Conservation (phyloP, 2,329 filamentous ascomycete genomes). For the Aureobasidium sp. region DNA sequence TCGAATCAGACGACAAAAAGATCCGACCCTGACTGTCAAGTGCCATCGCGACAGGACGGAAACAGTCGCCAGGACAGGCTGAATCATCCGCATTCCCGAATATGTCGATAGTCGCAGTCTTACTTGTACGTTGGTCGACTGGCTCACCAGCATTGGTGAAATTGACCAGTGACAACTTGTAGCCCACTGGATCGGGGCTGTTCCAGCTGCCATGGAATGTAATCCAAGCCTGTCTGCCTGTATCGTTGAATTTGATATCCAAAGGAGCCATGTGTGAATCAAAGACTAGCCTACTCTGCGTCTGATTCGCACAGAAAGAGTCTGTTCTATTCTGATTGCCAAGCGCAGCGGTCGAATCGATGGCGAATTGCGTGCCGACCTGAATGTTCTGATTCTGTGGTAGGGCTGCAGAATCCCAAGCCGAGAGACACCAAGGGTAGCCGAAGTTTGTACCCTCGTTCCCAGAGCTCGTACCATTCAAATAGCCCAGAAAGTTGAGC, state of each 20-base stretch:
- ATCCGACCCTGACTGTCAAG: constrained; percentile 59
- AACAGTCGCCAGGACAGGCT: constrained; percentile 63
- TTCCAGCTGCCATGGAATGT: constrained; percentile 78
- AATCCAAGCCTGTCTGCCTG: constrained; percentile 67
- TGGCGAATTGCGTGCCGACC: constrained; percentile 57
- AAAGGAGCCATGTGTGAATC: constrained; percentile 76
- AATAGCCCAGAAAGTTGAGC: constrained; percentile 74
- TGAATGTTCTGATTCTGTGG: constrained; percentile 50
- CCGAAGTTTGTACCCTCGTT: constrained; percentile 67
- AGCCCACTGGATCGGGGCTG: constrained; percentile 52
- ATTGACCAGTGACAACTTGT: constrained; percentile 54
- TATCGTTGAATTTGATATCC: constrained; percentile 72
- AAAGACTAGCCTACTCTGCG: constrained; percentile 63
- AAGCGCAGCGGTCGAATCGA: constrained; percentile 34
- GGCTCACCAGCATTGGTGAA: constrained; percentile 53
- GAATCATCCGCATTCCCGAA: constrained; percentile 61
- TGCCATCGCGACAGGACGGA: constrained; percentile 68
- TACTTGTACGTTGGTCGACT: constrained; percentile 49
- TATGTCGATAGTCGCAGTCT: constrained; percentile 53
- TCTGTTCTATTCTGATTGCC: constrained; percentile 55
- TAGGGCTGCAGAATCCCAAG: constrained; percentile 64
- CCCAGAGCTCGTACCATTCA: constrained; percentile 53
- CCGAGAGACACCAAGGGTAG: constrained; percentile 74
- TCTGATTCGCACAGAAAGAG: constrained; percentile 43
- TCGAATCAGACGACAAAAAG: constrained; percentile 69